Base-by-base conservation (phyloP, 495 filamentous ascomycete genomes). In the Lophium mytilinum region DNA sequence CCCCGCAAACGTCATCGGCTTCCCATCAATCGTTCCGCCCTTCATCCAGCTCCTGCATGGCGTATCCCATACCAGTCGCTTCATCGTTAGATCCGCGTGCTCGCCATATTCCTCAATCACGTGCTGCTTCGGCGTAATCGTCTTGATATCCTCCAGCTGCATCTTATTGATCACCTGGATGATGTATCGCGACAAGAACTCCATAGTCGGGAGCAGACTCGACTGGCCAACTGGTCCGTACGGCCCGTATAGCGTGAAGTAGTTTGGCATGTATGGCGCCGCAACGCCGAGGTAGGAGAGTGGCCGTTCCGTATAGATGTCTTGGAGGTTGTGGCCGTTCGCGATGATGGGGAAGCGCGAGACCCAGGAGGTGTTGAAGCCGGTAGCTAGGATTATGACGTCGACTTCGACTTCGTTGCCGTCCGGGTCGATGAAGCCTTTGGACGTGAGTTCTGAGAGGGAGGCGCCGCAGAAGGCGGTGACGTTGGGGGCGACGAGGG, bases 101-200 rank as follows among this genome's bases (percentile, higher is more conserved):
- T 57, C 50, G 45, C 50, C 49, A 7, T 50, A 24, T 12, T 50
- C 45, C 40, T 57, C 50, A 34, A 57, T 51, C 4, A 47, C 55
- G 35, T 47, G 24, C 9, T 8, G 9, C 46, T 57, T 57, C 12
- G 55, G 55, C 55, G 49, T 47, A 19, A 57, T 50, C 1, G 46
- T 39, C 40, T 57, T 50, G 47, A 57, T 57, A 47, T 57, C 50
- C 37, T 57, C 55, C 10, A 47, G 50, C 42, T 57, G 55, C 43
- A 51, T 41, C 36, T 57, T 57, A 12, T 40, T 19, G 9, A 57
- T 50, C 45, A 57, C 50, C 11, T 51, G 55, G 55, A 57, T 50
- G 35, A 37, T 36, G 55, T 57, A 57, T 9, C 55, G 45, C 33
- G 55, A 50, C 21, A 50, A 51, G 43, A 46, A 57, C 50, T 57